Evolutionary conservation across 2,329 filamentous ascomycete species (phyloP), one percentile per base, ranked within the genome.

Genomic region (Clonostachys sp.): DNA sequence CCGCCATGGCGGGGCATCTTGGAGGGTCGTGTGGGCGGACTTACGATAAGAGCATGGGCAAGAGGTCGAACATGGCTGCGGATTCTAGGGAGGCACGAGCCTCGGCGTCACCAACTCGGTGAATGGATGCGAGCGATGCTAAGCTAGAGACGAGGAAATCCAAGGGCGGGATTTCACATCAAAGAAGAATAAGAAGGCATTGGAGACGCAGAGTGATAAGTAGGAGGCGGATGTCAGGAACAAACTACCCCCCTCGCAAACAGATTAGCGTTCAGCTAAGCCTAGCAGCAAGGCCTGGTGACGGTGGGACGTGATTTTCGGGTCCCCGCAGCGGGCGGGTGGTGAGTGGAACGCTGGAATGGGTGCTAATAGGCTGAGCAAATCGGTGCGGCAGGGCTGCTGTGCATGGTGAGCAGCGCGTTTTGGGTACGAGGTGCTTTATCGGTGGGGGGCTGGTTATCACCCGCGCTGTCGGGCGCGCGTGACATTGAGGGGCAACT

Each of bases 1-100:
- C 54, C 55, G 55, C 46, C 50, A 57, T 53, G 46, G 48, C 51
- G 53, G 48, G 45, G 51, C 48, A 49, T 41, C 34, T 44, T 48
- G 49, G 50, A 8, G 41, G 24, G 43, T 12, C 12, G 14, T 42
- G 51, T 55, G 55, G 50, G 50, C 54, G 52, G 55, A 77, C 86
- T 73, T 73, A 91, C 87, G 87, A 89, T 66, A 91, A 73, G 58
- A 90, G 73, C 68, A 89, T 87, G 58, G 87, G 82, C 58, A 91
- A 79, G 57, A 90, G 79, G 67, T 87, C 84, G 62, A 91, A 90
- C 86, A 91, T 89, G 67, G 48, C 24, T 33, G 13, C 10, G 17
- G 12, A 33, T 13, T 40, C 40, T 42, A 10, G 8, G 20, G 30
- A 30, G 24, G 24, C 24, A 30, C 24, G 10, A 10, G 24, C 24